Evolutionary conservation across 139 green algal genomes (phyloP).

Genomic region (Tetraselmis chui): DNA sequence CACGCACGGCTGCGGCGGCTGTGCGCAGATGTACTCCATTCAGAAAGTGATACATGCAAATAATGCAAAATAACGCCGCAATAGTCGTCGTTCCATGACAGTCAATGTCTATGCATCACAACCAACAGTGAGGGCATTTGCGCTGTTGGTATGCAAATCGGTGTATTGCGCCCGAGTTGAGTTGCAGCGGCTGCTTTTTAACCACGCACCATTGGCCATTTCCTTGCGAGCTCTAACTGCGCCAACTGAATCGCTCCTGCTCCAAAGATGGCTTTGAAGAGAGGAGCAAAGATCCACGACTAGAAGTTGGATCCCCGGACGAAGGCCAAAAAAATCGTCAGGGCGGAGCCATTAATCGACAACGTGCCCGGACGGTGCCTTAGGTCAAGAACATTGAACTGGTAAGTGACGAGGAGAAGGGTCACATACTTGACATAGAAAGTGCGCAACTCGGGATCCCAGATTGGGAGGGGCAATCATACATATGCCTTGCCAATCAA

Average conservation of each 20-base stretch:
- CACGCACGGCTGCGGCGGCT: background rate
- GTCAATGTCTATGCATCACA: background rate
- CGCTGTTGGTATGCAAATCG: no score
- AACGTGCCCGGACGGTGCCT: no score
- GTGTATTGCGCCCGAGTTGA: no score
- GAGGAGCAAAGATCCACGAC: background rate
- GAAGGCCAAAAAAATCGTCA: no score
- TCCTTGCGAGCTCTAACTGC: background rate
- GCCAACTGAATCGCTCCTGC: background rate
- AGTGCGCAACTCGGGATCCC: background rate
- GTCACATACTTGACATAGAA: background rate
- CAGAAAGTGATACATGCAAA: background rate
- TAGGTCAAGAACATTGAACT: no score
- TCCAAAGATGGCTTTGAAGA: background rate
- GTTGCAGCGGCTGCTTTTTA: background rate
- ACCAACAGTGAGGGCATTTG: background rate
- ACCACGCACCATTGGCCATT: background rate
- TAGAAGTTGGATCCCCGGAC: no score
- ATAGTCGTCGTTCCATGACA: no score
- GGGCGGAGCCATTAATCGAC: no score
- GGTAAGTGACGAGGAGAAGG: no score
- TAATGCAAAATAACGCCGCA: no score
- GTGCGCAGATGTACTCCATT: background rate
- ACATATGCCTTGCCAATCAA: background rate
- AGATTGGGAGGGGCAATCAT: background rate